Percentiles rank a stretch among this genome's conserved stretches.
Evolutionary conservation across 768 basidiomycete species (phyloP).

Genomic region (Rhodocollybia butyracea): DNA sequence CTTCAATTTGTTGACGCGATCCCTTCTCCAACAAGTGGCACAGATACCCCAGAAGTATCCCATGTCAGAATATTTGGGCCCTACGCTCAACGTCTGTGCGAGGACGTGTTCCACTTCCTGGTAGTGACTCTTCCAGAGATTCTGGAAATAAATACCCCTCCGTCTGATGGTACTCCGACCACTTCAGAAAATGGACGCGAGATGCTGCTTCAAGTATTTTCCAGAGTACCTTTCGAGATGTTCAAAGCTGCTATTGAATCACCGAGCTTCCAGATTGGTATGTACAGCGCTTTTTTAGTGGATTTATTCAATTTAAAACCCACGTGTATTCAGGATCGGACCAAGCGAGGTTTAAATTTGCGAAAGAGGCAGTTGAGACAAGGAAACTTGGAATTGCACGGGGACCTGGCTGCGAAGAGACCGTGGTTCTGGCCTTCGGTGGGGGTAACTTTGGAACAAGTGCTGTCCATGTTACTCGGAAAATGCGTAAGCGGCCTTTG

Average conservation of each 20-base stretch:
- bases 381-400: conserved; percentile 77
- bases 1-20: conserved; percentile 69
- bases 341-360: conserved; percentile 88
- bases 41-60: conserved; percentile 42
- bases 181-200: conserved; percentile 56
- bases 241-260: conserved; percentile 83
- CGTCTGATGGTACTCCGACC: conserved; percentile 31
- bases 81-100: conserved; percentile 71
- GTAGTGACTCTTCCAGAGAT: conserved; percentile 69
- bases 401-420: conserved; percentile 75
- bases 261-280: conserved; percentile 76
- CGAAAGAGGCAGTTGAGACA: conserved; percentile 83
- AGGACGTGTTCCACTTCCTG: conserved; percentile 78
- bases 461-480: conserved; percentile 84
- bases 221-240: conserved; percentile 81
- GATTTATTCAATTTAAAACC: conserved; percentile 12
- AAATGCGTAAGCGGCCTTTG: conserved; percentile 79
- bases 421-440: conserved; percentile 89
- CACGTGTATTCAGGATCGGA: conserved; percentile 58
- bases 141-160: conserved; percentile 47
- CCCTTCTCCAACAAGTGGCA: conserved; percentile 47
- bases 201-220: conserved; percentile 69
- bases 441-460: conserved; percentile 64
- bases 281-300: conserved; percentile 1
- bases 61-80: conserved; percentile 66